Evolutionary conservation across 371 early-diverging fungal genomes (phyloP).

Genomic region (Nematocida sp.): DNA sequence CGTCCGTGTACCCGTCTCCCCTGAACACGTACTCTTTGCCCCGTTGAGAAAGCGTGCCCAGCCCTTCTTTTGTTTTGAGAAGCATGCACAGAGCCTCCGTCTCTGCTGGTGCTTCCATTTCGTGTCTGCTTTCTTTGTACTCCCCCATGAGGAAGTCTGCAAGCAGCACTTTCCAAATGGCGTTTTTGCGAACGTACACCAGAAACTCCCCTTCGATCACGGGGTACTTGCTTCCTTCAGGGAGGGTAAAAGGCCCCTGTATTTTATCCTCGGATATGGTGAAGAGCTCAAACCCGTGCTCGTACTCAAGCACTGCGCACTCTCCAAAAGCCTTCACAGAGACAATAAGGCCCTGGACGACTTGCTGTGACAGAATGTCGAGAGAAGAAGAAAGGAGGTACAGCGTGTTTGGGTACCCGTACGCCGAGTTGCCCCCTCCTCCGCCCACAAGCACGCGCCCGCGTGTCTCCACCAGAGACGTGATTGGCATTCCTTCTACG

Average conservation of each 20-base stretch:
- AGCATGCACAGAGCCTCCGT: background rate
- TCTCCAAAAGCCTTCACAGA: background rate
- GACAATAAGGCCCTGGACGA: background rate
- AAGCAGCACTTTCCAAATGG: background rate
- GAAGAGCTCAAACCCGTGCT: conserved; percentile 1
- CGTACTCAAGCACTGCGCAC: conserved; percentile 10
- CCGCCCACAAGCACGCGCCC: conserved; percentile 24
- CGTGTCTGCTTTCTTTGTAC: no score
- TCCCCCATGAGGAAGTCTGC: background rate
- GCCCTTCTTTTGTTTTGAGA: background rate
- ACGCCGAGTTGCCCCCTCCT: conserved; percentile 36
- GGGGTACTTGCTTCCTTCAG: background rate
- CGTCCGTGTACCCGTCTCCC: background rate
- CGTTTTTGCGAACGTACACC: background rate
- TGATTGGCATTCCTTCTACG: conserved; percentile 12
- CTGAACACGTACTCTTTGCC: background rate
- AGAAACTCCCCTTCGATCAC: background rate
- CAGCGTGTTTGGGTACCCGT: conserved; percentile 29
- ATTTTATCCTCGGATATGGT: background rate
- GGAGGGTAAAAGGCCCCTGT: conserved; percentile 12
- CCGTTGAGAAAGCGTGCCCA: background rate
- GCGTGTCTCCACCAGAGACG: background rate
- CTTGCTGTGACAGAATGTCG: background rate
- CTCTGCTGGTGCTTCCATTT: background rate
- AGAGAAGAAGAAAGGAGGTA: background rate